Evolutionary conservation across 2,329 filamentous ascomycete species (phyloP).

Genomic region (Calonectria honghensis): DNA sequence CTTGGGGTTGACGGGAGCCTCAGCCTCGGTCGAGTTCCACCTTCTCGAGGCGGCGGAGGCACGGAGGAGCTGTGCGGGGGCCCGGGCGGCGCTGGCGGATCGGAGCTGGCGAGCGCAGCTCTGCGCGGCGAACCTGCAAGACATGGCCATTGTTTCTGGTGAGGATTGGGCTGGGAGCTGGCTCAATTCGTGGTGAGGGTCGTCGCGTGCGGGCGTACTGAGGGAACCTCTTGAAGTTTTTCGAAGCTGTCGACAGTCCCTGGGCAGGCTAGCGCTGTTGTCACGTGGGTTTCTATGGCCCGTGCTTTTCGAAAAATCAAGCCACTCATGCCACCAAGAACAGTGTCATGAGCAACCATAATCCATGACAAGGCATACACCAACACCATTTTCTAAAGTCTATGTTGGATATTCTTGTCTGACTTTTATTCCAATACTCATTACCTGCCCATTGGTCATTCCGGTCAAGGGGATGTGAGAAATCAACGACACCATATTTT

Average conservation of each 20-base stretch:
- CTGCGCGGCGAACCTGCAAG: conserved; percentile 78
- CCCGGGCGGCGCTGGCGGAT: conserved; percentile 66
- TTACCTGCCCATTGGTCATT: background rate
- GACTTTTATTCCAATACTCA: background rate
- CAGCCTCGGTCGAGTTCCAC: conserved; percentile 90
- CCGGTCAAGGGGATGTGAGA: background rate
- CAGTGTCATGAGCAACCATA: conserved; percentile 9
- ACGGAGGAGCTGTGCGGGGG: conserved; percentile 68
- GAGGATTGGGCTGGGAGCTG: conserved; percentile 51
- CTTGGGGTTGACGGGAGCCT: conserved; percentile 85
- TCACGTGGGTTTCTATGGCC: conserved; percentile 46
- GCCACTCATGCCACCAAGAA: conserved; percentile 17
- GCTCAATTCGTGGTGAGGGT: conserved; percentile 54
- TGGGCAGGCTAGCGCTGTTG: conserved; percentile 47
- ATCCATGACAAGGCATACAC: background rate
- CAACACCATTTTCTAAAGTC: background rate
- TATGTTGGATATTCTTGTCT: background rate
- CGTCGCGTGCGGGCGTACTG: conserved; percentile 56
- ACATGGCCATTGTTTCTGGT: conserved; percentile 73
- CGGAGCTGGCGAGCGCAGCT: conserved; percentile 79
- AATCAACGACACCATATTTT: background rate
- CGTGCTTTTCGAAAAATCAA: conserved; percentile 31
- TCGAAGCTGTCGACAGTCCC: conserved; percentile 59
- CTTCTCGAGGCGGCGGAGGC: conserved; percentile 76
- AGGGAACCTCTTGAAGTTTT: conserved; percentile 63